These are phyloP conservation scores for Carex cristatella DNA, from an alignment of 176 grass and related monocot species.

Conservation along the genomic window DNA sequence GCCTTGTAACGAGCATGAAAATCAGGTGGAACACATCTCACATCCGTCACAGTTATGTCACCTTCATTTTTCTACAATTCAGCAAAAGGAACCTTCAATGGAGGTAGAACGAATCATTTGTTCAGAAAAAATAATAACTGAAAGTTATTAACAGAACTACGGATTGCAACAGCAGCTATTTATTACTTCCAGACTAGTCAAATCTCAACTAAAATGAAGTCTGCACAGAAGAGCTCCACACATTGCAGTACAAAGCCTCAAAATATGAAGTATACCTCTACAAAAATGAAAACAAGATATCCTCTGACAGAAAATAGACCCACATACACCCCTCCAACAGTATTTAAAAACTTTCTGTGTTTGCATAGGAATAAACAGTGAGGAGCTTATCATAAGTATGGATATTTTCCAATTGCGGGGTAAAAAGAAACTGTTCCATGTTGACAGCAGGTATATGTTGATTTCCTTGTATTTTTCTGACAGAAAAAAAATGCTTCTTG, in stretches of 20 bases:
- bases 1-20: slow-evolving; percentile 97
- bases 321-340: not conserved
- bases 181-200: not conserved
- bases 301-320: not conserved
- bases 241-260: not conserved
- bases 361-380: not conserved
- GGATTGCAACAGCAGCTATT: not conserved
- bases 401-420: not conserved
- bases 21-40: slow-evolving; percentile 62
- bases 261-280: not conserved
- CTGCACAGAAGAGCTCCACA: not conserved
- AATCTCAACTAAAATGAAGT: not conserved
- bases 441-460: no score
- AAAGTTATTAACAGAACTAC: not conserved
- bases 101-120: not conserved
- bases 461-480: not conserved
- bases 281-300: not conserved
- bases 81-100: not conserved
- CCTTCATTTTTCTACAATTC: slow-evolving; percentile 81
- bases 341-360: not conserved
- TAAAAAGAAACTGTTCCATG: not conserved
- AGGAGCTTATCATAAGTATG: not conserved
- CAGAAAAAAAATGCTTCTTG: not conserved
- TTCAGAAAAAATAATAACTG: not conserved
- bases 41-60: slow-evolving; percentile 89